phyloP scores from a whole-genome alignment of 106 monocot species.

The Gastrodia elata region DNA sequence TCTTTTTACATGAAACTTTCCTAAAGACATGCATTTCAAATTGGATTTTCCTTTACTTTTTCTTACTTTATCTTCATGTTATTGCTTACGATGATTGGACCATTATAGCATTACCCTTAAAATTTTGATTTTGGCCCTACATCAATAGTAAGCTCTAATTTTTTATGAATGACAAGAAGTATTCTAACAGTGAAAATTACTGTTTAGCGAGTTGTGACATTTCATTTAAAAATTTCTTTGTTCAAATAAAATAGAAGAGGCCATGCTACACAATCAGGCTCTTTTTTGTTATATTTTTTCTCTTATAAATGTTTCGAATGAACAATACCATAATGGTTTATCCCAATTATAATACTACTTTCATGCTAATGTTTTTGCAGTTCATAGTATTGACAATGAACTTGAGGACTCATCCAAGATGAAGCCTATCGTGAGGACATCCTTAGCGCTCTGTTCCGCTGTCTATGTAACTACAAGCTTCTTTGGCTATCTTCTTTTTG shows the following conservation, averaged over 20 bases:
- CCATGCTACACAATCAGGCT: background rate
- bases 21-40: too few relatives aligned
- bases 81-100: too few relatives aligned
- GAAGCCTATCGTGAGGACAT: slow-evolving; percentile 57
- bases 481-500: slow-evolving; percentile 83
- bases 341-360: background rate
- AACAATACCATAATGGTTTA: background rate
- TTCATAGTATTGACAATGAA: slow-evolving; percentile 81
- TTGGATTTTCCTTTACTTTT: too few relatives aligned
- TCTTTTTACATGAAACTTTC: too few relatives aligned
- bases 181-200: background rate
- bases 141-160: background rate
- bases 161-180: background rate
- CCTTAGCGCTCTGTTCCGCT: slow-evolving; percentile 58
- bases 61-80: too few relatives aligned
- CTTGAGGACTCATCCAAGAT: slow-evolving; percentile 69
- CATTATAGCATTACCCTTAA: too few relatives aligned
- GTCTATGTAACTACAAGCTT: slow-evolving; percentile 81
- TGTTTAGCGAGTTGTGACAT: background rate
- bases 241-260: background rate
- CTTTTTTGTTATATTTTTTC: background rate
- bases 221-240: background rate
- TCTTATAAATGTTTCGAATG: background rate
- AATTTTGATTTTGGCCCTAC: too few relatives aligned
- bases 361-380: slow-evolving; percentile 23